Evolutionary conservation across 768 basidiomycete species (phyloP), one percentile per base, ranked within the genome.

Genomic region (Tephrocybe sp.): DNA sequence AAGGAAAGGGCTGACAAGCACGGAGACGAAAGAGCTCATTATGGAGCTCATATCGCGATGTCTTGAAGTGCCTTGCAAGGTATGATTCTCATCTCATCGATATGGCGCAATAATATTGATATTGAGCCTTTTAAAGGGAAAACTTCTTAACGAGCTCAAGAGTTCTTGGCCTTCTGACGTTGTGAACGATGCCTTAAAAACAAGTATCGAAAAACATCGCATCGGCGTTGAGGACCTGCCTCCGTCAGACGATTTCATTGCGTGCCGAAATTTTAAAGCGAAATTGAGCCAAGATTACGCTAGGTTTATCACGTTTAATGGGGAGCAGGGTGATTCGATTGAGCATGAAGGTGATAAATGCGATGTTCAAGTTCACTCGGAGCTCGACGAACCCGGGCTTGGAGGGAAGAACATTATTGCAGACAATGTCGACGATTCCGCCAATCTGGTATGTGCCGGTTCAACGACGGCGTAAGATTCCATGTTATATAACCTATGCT

Each of bases 21-120:
- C 62, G 36, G 80, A 79, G 21, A 65, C 81, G 23, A 67, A 69
- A 41, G 63, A 64, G 6, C 69, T 89, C 23, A 71, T 84, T 8
- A 72, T 77, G 58, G 83, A 87, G n/a, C 80, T 88, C 32, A 78
- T 80, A 6, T 63, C 73, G 44, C 74, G 72, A 49, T 86, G 82
- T 62, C 66, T 90, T 44, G 82, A 81, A 61, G 73, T 83, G 44
- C 78, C 81, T 8, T 84, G 83, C 75, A 81, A 81, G 70, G 78
- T 79, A 54, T 46, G 69, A 56, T 37, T 39, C 23, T 15, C 26
- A 9, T 7, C 21, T 20, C 5, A 15, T 36, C 25, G n/a, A n/a
- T n/a, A n/a, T n/a, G n/a, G n/a, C n/a, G n/a, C 36, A 5, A 12
- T 6, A 30, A 30, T 5, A 30, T 30, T 12, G 28, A 5, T n/a